Evolutionary conservation across 164 flowering plant species (phyloP).

Genomic region (Stephania japonica): DNA sequence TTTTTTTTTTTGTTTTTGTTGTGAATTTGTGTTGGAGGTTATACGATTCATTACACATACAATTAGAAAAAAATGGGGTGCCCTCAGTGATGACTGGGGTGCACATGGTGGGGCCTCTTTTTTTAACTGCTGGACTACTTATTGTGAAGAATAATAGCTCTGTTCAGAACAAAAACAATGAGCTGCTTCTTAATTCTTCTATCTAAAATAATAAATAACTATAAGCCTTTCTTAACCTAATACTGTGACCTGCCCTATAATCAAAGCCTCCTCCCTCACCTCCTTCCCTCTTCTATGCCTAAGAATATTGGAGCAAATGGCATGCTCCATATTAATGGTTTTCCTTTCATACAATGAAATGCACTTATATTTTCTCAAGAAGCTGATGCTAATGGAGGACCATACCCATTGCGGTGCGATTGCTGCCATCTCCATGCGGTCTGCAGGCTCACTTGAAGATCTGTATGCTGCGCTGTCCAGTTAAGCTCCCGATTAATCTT

Average conservation of each 20-base stretch:
- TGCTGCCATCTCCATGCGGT: constrained; percentile 96
- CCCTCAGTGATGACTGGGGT: too few species aligned
- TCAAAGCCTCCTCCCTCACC: background rate
- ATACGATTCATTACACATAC: too few species aligned
- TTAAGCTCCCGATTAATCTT: constrained; percentile 71
- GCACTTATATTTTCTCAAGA: constrained; percentile 1
- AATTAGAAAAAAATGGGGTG: too few species aligned
- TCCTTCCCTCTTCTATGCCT: background rate
- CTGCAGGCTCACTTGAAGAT: constrained; percentile 69
- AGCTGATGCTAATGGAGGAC: constrained; percentile 16
- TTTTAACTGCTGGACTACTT: constrained; percentile 1
- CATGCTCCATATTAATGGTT: background rate
- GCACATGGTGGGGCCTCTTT: too few species aligned
- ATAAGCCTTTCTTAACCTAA: background rate
- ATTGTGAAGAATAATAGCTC: background rate
- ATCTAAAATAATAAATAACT: background rate
- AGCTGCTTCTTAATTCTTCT: background rate
- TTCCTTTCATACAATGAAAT: background rate
- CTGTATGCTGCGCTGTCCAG: constrained; percentile 81
- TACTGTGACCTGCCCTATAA: background rate
- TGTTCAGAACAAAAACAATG: background rate
- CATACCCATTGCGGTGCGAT: constrained; percentile 66
- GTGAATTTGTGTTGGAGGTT: too few species aligned
- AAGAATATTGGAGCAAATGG: background rate
- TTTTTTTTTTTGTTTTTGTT: too few species aligned